A percentile compares a stretch with the other conserved stretches of the same genome.
These are phyloP conservation scores for Colletotrichum sp. DNA, from an alignment of 2,329 filamentous ascomycete genomes.

Conservation along the genomic window DNA sequence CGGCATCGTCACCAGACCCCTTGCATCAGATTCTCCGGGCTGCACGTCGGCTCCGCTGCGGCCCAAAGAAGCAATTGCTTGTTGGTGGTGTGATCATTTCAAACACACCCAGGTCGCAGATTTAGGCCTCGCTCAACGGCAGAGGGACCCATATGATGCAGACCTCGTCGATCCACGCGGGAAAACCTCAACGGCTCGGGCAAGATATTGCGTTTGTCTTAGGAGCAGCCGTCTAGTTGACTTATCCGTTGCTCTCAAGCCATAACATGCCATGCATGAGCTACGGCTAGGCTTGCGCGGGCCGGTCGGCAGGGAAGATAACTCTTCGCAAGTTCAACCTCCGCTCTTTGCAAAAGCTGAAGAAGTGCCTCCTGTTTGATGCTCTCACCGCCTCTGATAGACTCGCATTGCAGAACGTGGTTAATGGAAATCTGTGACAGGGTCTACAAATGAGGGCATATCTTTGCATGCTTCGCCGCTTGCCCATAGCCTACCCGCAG, in stretches of 20 bases:
- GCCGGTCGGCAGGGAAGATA: no score
- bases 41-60: neutral
- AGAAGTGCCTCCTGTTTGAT: neutral
- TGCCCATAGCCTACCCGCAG: neutral
- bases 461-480: neutral
- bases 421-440: neutral
- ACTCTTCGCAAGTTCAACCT: neutral
- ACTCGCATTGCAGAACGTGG: neutral
- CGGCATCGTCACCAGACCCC: constrained; percentile 7
- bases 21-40: neutral
- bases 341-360: neutral
- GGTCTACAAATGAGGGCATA: neutral
- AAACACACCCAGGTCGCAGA: neutral
- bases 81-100: neutral
- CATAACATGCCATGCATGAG: neutral
- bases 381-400: neutral
- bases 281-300: neutral
- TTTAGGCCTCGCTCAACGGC: neutral
- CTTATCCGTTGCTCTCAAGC: neutral
- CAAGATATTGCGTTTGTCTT: neutral
- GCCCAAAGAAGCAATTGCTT: neutral
- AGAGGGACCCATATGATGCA: neutral
- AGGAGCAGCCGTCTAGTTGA: neutral
- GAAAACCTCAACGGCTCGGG: neutral
- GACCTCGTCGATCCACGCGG: neutral